A percentile compares a stretch with the other conserved stretches of the same genome.
These are phyloP conservation scores for Alliaria petiolata DNA, from an alignment of 345 rosid genomes.

Conservation along the genomic window DNA sequence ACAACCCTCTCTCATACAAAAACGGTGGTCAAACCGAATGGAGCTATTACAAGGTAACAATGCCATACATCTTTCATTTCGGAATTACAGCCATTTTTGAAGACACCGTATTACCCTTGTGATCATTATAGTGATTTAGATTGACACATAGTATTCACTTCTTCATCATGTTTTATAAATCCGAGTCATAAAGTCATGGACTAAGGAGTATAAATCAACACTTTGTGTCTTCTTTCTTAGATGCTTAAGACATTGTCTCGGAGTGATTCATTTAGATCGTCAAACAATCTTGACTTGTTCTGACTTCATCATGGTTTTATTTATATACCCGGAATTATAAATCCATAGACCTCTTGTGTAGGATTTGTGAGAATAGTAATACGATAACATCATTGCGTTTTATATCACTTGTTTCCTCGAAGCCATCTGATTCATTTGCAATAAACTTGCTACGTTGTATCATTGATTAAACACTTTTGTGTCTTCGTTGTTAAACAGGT, in stretches of 20 bases:
- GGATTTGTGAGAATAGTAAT: too few relatives aligned
- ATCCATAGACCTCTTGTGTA: too few relatives aligned
- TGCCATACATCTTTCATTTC: not conserved
- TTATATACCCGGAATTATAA: too few relatives aligned
- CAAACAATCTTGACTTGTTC: not conserved
- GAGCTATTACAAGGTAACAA: constrained; percentile 74
- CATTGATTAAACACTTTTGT: not conserved
- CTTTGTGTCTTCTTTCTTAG: not conserved
- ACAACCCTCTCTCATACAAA: constrained; percentile 71
- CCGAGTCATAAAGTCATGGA: not conserved
- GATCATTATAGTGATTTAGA: too few relatives aligned
- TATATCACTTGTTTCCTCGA: not conserved
- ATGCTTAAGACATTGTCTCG: not conserved
- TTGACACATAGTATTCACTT: too few relatives aligned
- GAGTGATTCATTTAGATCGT: too few relatives aligned
- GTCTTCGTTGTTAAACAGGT: constrained; percentile 40
- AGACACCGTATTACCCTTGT: not conserved
- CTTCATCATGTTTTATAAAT: not conserved
- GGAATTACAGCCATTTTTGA: not conserved
- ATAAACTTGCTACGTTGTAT: not conserved
- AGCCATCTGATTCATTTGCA: not conserved
- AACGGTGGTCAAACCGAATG: constrained; percentile 54
- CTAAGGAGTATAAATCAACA: not conserved
- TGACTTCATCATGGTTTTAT: too few relatives aligned
- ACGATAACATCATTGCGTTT: too few relatives aligned